Conservation (phyloP, 257 asterid species). For the Gynochthodes officinalis region DNA sequence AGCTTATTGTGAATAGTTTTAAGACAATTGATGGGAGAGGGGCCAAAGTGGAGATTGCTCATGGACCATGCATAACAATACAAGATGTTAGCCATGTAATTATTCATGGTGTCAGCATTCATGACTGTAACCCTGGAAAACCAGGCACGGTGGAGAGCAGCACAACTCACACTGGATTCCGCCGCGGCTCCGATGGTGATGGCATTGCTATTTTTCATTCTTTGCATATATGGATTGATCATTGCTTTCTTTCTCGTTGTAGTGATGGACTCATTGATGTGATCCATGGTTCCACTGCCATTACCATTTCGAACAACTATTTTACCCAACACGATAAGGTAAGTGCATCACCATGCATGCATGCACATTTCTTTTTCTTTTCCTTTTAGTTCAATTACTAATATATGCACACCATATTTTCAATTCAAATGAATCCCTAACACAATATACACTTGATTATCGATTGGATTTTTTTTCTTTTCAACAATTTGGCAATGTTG, state of each 20-base stretch:
- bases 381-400: too few species aligned
- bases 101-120: slow-evolving; percentile 73
- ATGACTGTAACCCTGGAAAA: slow-evolving; percentile 72
- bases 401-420: too few species aligned
- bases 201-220: slow-evolving; percentile 59
- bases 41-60: slow-evolving; percentile 67
- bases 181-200: slow-evolving; percentile 74
- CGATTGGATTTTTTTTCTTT: too few species aligned
- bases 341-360: slow-evolving; percentile 1
- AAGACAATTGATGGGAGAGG: slow-evolving; percentile 97
- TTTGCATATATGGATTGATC: slow-evolving; percentile 72
- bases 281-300: slow-evolving; percentile 68
- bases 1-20: slow-evolving; percentile 64
- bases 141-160: slow-evolving; percentile 51
- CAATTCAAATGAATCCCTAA: too few species aligned
- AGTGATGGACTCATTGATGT: slow-evolving; percentile 76
- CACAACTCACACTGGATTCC: slow-evolving; percentile 50
- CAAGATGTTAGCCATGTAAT: slow-evolving; percentile 53
- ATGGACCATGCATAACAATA: slow-evolving; percentile 81
- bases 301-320: slow-evolving; percentile 81
- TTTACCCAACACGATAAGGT: slow-evolving; percentile 87
- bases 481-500: too few species aligned
- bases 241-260: slow-evolving; percentile 60
- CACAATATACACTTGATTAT: too few species aligned
- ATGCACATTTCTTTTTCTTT: too few species aligned